Evolutionary conservation across 2,329 filamentous ascomycete genomes (phyloP), one percentile per base, ranked within the genome.

Genomic region (Eutypa lata): DNA sequence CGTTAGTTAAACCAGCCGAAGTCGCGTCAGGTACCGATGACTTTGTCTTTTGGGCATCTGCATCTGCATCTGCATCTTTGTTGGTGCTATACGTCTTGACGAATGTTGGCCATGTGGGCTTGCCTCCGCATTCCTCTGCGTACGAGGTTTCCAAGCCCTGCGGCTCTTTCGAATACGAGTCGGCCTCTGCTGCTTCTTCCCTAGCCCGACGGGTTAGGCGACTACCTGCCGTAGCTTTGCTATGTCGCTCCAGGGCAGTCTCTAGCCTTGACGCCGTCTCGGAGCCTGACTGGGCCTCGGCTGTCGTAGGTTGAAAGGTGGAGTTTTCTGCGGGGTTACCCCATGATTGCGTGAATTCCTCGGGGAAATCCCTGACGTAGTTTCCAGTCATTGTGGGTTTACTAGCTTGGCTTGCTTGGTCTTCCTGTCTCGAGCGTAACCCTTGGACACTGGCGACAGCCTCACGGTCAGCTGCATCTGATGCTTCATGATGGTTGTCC

Each of bases 291-390:
- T 31, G 26, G 26, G 5, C 26, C 26, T 31, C 10, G 26, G 26
- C 18, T 40, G 52, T 24, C 49, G 51, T 16, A 37, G 22, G 40
- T 16, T 48, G n/a, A 18, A 47, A 45, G 38, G 38, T 16, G 6
- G 38, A 24, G 10, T 50, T 31, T 31, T 10, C 47, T 16, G 52
- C 47, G 50, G 33, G 48, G 33, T 31, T 33, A 40, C 64, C 68
- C 78, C 78, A 80, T 1, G 71, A 71, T 5, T 63, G 62, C 0
- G 71, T 59, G 51, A 79, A 80, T 3, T 81, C 78, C 53, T 82
- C 77, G 0, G 78, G 76, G 53, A 81, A 82, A 60, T 82, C 79
- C 31, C 73, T 74, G 8, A 67, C 65, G 55, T 74, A 81, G 56
- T 76, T 78, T 3, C 78, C 79, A 8, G 75, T 79, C 47, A 81